phyloP scores from a whole-genome alignment of 768 basidiomycete genomes.

The Boletellus emodensis region DNA sequence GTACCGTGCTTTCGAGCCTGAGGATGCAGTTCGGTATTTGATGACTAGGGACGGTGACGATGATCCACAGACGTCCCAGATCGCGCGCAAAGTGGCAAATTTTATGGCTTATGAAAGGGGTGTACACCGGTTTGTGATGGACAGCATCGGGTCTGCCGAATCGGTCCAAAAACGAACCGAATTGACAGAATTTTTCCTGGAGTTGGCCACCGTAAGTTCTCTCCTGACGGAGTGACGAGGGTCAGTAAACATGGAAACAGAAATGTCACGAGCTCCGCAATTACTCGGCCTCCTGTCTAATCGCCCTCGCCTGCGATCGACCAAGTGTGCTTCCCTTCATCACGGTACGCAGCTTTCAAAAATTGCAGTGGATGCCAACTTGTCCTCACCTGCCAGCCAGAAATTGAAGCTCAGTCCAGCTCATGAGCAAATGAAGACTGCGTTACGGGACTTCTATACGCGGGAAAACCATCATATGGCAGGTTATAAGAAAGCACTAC shows the following conservation, averaged over 20 bases:
- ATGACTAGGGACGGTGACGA: conserved; percentile 29
- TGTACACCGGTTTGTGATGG: conserved; percentile 43
- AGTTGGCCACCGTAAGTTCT: conserved; percentile 38
- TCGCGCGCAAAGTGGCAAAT: conserved; percentile 24
- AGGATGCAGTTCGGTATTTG: conserved; percentile 41
- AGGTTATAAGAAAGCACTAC: conserved; percentile 29
- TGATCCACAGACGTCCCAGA: conserved; percentile 24
- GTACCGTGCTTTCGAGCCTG: conserved; percentile 40
- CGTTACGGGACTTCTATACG: conserved; percentile 23
- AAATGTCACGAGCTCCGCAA: conserved; percentile 44
- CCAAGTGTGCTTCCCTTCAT: conserved; percentile 34
- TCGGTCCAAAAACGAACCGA: conserved; percentile 20
- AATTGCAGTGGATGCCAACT: not conserved
- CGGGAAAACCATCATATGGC: conserved; percentile 24
- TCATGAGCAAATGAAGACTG: conserved; percentile 19
- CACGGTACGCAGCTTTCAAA: conserved; percentile 10
- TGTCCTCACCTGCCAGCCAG: conserved; percentile 4
- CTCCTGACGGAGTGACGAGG: not conserved
- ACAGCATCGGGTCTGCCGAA: conserved; percentile 23
- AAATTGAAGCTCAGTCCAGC: conserved; percentile 23
- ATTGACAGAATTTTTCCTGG: conserved; percentile 42
- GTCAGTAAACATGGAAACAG: conserved; percentile 26
- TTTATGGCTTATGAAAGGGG: conserved; percentile 36
- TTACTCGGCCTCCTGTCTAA: conserved; percentile 40
- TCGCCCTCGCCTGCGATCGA: conserved; percentile 41